A percentile compares a stretch with the other conserved stretches of the same genome.
Conservation (phyloP, 2,329 filamentous ascomycete genomes). For the Scedosporium boydii region DNA sequence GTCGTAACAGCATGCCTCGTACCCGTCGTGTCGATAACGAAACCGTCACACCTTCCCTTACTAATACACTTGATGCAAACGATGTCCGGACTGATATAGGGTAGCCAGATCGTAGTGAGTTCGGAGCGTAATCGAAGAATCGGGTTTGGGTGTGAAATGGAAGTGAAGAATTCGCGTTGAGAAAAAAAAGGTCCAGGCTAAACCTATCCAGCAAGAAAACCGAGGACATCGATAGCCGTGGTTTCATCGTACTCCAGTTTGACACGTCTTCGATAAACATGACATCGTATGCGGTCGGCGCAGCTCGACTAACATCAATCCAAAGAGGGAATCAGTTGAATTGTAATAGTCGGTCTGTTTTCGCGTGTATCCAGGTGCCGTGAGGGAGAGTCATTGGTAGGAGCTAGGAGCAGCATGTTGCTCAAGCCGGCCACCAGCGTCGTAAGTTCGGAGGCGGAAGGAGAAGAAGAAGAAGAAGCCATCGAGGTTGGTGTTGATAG, state of each 20-base stretch:
- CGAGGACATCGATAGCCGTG: background rate
- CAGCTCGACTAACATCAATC: background rate
- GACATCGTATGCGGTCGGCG: background rate
- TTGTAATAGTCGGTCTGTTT: background rate
- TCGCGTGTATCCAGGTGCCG: background rate
- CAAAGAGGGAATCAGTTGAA: background rate
- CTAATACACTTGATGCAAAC: background rate
- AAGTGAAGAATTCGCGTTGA: background rate
- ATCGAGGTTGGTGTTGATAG: background rate
- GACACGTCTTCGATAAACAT: background rate
- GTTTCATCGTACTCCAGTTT: background rate
- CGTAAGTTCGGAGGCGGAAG: slow-evolving; percentile 2
- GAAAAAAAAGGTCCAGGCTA: background rate
- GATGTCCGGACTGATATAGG: background rate
- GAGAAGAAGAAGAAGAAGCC: background rate
- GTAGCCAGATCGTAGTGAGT: background rate
- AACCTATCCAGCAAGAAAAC: background rate
- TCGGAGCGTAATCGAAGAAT: background rate
- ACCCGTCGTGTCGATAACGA: background rate
- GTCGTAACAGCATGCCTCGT: background rate
- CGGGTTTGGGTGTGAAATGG: background rate
- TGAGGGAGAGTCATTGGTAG: background rate
- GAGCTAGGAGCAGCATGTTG: background rate
- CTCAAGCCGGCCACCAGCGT: background rate
- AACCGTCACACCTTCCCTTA: background rate